A percentile compares a stretch with the other conserved stretches of the same genome.
Evolutionary conservation across 495 filamentous ascomycete species (phyloP).

Genomic region (Glarea lozoyensis): DNA sequence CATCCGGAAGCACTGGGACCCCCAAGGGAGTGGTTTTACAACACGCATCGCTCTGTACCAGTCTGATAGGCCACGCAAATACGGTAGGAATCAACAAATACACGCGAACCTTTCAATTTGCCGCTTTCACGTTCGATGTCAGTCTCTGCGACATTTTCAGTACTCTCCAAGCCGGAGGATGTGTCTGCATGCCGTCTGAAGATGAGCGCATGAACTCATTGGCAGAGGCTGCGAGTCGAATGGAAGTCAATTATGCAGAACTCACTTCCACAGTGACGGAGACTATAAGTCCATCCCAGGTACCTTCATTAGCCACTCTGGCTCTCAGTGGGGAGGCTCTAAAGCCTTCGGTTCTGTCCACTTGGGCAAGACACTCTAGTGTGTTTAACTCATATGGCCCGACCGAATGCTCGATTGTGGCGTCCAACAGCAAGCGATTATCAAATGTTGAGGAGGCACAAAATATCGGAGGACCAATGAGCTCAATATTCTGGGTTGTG

Average conservation of each 20-base stretch:
- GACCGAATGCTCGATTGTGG: not conserved
- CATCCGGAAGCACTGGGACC: constrained; percentile 21
- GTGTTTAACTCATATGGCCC: not conserved
- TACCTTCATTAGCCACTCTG: constrained; percentile 33
- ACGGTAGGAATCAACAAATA: not conserved
- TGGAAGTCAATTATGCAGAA: constrained; percentile 22
- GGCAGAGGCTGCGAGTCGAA: constrained; percentile 23
- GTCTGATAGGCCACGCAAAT: not conserved
- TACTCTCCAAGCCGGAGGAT: constrained; percentile 53
- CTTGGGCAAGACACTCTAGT: not conserved
- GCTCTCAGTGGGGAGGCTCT: constrained; percentile 40
- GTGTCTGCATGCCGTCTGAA: constrained; percentile 38
- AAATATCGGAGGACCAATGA: constrained; percentile 18
- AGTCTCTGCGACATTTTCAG: constrained; percentile 83
- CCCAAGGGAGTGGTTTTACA: constrained; percentile 22
- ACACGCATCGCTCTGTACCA: not conserved
- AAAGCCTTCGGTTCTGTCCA: not conserved
- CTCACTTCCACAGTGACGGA: constrained; percentile 40
- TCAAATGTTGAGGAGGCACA: constrained; percentile 25
- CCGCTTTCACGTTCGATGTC: constrained; percentile 56
- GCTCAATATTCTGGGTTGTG: constrained; percentile 42
- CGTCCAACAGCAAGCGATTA: not conserved
- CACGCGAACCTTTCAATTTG: constrained; percentile 4
- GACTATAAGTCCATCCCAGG: constrained; percentile 31
- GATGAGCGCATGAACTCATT: constrained; percentile 20